Percentiles rank a stretch among this genome's conserved stretches.
phyloP scores from a whole-genome alignment of 352 stramenopile genomes.

The Phytopythium sindhum region DNA sequence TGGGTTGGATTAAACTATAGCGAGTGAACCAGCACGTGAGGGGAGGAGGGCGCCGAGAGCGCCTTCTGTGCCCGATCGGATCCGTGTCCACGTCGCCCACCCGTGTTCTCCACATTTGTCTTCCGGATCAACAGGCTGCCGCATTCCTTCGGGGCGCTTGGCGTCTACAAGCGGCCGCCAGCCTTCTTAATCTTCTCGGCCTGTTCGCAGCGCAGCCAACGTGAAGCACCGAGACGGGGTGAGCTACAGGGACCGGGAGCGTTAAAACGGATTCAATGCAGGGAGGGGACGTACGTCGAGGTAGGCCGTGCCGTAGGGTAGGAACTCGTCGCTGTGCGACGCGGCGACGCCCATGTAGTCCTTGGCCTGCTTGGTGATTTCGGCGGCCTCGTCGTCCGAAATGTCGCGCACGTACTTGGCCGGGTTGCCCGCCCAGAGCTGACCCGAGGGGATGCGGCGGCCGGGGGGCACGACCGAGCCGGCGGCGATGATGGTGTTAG shows the following conservation, averaged over 20 bases:
- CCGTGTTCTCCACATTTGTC: background rate
- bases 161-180: constrained; percentile 71
- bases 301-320: constrained; percentile 88
- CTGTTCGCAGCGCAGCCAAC: constrained; percentile 8
- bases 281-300: constrained; percentile 46
- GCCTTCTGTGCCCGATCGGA: background rate
- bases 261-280: background rate
- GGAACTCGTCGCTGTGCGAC: constrained; percentile 88
- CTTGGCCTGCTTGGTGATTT: constrained; percentile 82
- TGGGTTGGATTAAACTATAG: constrained; percentile 2
- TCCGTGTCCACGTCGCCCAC: background rate
- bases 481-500: constrained; percentile 93
- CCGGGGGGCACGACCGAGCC: constrained; percentile 92
- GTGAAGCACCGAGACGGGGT: background rate
- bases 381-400: constrained; percentile 89
- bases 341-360: constrained; percentile 84
- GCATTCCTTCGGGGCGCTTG: background rate
- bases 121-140: background rate
- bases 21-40: background rate
- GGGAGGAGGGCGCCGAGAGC: background rate
- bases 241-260: background rate
- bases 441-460: constrained; percentile 85
- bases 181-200: constrained; percentile 84
- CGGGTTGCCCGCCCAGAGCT: constrained; percentile 97
- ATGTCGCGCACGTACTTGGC: constrained; percentile 93